Percentiles rank a stretch among this genome's conserved stretches.
phyloP scores from a whole-genome alignment of 2,329 filamentous ascomycete genomes.

The Akanthomyces dipterigenus region DNA sequence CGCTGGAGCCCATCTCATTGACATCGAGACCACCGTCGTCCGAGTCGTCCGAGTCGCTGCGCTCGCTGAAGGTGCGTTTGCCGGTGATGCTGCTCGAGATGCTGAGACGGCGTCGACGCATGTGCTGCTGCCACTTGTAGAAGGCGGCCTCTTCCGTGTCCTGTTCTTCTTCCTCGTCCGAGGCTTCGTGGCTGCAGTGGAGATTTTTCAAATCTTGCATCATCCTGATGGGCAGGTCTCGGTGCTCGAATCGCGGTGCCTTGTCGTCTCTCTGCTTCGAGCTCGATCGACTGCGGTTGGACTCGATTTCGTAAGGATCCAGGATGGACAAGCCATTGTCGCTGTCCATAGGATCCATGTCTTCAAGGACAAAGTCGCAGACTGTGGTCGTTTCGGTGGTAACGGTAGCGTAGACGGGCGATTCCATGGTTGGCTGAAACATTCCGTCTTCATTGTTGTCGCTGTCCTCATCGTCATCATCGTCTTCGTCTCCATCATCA shows the following conservation, averaged over 20 bases:
- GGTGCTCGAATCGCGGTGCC: conserved; percentile 17
- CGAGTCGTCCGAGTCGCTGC: conserved; percentile 43
- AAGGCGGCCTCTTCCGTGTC: conserved; percentile 34
- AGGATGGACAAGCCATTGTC: conserved; percentile 38
- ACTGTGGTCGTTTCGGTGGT: conserved; percentile 14
- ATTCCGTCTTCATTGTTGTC: background rate
- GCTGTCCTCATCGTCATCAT: background rate
- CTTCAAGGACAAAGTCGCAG: conserved; percentile 37
- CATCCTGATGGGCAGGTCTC: conserved; percentile 36
- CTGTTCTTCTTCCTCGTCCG: conserved; percentile 28
- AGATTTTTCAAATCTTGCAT: conserved; percentile 39
- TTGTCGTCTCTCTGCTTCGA: conserved; percentile 23
- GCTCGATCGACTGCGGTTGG: conserved; percentile 34
- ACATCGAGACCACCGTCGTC: conserved; percentile 33
- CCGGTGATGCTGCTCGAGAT: conserved; percentile 45
- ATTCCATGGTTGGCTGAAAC: conserved; percentile 9
- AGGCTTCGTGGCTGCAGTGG: conserved; percentile 35
- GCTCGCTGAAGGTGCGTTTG: conserved; percentile 48
- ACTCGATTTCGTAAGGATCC: conserved; percentile 40
- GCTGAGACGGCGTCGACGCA: conserved; percentile 39
- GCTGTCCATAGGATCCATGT: conserved; percentile 40
- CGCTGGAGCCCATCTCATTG: conserved; percentile 39
- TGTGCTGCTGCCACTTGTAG: conserved; percentile 33
- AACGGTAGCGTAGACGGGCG: conserved; percentile 16
- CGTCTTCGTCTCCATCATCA: conserved; percentile 6